Evolutionary conservation across 2,329 filamentous ascomycete genomes (phyloP), one percentile per base, ranked within the genome.

Genomic region (Penicillium sp.): DNA sequence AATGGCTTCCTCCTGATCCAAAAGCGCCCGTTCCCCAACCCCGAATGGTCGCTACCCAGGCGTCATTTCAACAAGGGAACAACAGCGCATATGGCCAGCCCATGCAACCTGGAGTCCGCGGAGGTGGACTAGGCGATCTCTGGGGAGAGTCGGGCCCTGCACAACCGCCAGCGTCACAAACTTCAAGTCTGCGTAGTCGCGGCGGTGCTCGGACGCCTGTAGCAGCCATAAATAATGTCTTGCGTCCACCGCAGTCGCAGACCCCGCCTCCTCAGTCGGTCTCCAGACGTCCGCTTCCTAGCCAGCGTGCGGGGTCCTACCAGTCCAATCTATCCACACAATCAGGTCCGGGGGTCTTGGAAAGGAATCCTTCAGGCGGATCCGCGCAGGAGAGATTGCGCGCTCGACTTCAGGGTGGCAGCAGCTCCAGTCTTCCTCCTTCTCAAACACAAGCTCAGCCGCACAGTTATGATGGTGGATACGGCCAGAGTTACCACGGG

Each of bases 1-100:
- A 80, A 64, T 97, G 94, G 93, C 86, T 97, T 7, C 91, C 92
- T 7, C 87, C 90, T 5, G 90, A 96, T 71, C 92, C 91, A n/a
- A 93, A 90, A 74, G 84, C 83, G 3, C 84, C 85, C 43, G 80
- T 81, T 38, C 64, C 77, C 4, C 75, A 64, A 46, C 65, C 33
- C 73, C 74, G 81, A 59, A 74, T 60, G 72, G 77, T 68, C 66
- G 74, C 67, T 74, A 83, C 66, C 72, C 81, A 62, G 78, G 80
- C 66, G 83, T 85, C 73, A 81, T 81, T 61, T 40, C 61, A 67
- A 56, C 66, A 74, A 56, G 65, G 69, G 55, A 70, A 66, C 61
- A 26, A 20, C 9, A 30, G 30, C 26, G 11, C 38, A 12, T 70
- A 64, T 35, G 65, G 59, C 46, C 67, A 64, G 56, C 63, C 65